These are phyloP conservation scores for Sicyos baderoa DNA, from an alignment of 306 rosid genomes.

Conservation along the genomic window DNA sequence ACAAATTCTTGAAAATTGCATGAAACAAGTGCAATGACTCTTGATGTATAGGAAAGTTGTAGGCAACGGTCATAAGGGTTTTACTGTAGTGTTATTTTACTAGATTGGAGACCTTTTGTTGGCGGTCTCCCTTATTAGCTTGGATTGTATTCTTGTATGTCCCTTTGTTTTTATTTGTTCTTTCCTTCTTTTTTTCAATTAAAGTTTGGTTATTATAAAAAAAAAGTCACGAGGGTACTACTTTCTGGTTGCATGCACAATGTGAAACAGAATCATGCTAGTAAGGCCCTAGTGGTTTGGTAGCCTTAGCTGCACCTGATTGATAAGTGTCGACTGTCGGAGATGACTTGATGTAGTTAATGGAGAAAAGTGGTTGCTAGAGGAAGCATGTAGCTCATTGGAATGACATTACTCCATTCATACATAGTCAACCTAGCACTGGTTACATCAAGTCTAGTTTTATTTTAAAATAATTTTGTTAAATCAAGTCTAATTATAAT, in stretches of 20 bases:
- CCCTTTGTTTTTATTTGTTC: no score
- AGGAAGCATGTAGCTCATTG: not conserved
- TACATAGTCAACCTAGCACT: not conserved
- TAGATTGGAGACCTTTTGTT: no score
- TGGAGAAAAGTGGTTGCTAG: not conserved
- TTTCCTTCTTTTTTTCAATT: no score
- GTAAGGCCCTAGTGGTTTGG: not conserved
- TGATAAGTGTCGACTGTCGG: not conserved
- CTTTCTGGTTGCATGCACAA: not conserved
- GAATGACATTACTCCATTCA: not conserved
- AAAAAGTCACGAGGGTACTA: not conserved
- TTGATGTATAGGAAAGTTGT: not conserved
- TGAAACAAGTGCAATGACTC: not conserved
- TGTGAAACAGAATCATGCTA: not conserved
- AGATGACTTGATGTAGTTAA: not conserved
- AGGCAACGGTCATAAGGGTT: not conserved
- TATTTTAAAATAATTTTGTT: no score
- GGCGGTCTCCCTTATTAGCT: no score
- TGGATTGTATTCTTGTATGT: no score
- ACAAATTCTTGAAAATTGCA: not conserved
- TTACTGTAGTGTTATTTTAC: no score
- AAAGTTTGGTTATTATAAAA: no score
- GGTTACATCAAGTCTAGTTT: constrained; percentile 3
- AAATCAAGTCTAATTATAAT: not conserved
- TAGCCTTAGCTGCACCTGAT: not conserved